Percentiles rank a stretch among this genome's conserved stretches.
Conservation (phyloP, 164 flowering plant species). For the Berberis thunbergii region DNA sequence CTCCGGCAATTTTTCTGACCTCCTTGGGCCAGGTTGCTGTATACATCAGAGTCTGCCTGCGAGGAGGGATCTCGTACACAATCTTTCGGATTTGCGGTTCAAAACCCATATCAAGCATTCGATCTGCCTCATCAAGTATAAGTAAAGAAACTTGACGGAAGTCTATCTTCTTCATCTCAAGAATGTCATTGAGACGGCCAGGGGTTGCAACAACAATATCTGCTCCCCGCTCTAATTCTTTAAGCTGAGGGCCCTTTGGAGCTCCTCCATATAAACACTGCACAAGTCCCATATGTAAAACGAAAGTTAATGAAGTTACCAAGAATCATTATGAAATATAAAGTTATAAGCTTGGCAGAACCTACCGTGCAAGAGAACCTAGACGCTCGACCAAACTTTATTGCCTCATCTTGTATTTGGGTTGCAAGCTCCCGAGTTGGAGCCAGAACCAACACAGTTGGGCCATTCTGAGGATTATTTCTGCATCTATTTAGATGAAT, state of each 20-base stretch:
- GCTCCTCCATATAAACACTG: constrained; percentile 6
- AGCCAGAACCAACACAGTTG: constrained; percentile 3
- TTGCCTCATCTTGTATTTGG: constrained; percentile 3
- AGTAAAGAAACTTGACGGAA: constrained; percentile 5
- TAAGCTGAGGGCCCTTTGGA: constrained; percentile 3
- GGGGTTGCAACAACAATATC: constrained; percentile 7
- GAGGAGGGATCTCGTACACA: constrained; percentile 1
- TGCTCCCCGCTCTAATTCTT: constrained; percentile 2
- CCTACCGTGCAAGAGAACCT: constrained; percentile 3
- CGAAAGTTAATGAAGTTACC: background rate
- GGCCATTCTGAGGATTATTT: background rate
- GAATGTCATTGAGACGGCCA: constrained; percentile 6
- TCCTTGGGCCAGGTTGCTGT: constrained; percentile 7
- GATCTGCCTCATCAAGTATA: constrained; percentile 6
- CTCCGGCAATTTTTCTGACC: constrained; percentile 5
- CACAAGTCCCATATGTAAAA: background rate
- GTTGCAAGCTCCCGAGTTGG: constrained; percentile 6
- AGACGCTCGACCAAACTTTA: constrained; percentile 5
- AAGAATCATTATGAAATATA: background rate
- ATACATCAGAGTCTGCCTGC: constrained; percentile 5
- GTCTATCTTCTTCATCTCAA: constrained; percentile 6
- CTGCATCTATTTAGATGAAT: constrained; percentile 1
- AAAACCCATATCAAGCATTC: constrained; percentile 6
- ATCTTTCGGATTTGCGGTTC: constrained; percentile 5
- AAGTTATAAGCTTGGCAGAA: background rate